Base-by-base conservation (phyloP, 176 grass and related monocot genomes). In the Avena eriantha region DNA sequence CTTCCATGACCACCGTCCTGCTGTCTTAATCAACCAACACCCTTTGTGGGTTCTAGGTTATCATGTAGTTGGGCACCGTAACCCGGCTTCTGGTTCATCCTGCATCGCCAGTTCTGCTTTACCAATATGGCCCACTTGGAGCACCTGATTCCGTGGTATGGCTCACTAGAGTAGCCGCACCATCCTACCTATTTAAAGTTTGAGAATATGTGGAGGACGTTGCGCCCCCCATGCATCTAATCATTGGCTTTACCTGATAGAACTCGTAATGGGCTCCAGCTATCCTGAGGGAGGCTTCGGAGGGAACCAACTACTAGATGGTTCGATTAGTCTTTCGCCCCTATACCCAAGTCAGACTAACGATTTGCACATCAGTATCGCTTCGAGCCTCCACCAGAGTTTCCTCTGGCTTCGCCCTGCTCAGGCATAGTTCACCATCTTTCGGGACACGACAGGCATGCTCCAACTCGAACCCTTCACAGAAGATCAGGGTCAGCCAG, bases 281-380 rank as follows among this genome's bases (percentile, higher is more conserved):
- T 88, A 88, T 88, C 87, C 73, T 49, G 22, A 85, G 86, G 85
- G 89, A 91, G 85, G 81, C 92, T 94, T 94, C 87, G 84, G 87
- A 91, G 92, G 92, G 92, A 94, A 94, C 90, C 87, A 85, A 78
- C 93, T 94, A 94, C 87, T 94, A 92, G 90, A 94, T 94, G 87
- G 92, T 94, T 94, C 90, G 93, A 95, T 92, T 95, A 95, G 90
- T 95, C 93, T 95, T 94, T 94, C 78, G 90, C 93, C 87, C 89
- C 90, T 94, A 94, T 94, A 94, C 87, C 93, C 92, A 90, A 94
- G 92, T 94, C 92, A 85, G 92, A 94, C 84, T 84, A 94, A 92
- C 81, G 87, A 94, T 90, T 94, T 94, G 89, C 92, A 90, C 84
- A 84, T 92, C 89, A 92, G 87, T 89, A 90, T 94, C 90, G 87